Evolutionary conservation across 2,329 filamentous ascomycete genomes (phyloP).

Genomic region (Neonectria coccinea): DNA sequence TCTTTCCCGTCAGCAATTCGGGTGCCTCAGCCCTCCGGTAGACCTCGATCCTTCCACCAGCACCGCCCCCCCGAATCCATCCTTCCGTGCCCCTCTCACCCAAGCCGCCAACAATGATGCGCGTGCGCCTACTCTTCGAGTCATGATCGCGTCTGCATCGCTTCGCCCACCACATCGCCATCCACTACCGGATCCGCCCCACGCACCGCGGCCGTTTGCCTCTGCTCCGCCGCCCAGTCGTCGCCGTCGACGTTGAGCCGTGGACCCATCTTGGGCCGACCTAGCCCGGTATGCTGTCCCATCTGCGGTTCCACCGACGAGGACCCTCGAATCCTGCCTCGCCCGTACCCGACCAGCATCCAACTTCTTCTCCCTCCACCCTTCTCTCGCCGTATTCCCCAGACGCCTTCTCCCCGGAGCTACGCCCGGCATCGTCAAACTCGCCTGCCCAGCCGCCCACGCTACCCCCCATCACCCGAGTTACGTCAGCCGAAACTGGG

Average conservation of each 20-base stretch:
- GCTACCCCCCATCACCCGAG: constrained; percentile 63
- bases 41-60: constrained; percentile 9
- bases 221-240: constrained; percentile 33
- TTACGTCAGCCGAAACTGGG: constrained; percentile 57
- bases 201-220: constrained; percentile 32
- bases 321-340: constrained; percentile 67
- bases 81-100: constrained; percentile 17
- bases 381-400: constrained; percentile 57
- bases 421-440: constrained; percentile 50
- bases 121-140: constrained; percentile 41
- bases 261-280: constrained; percentile 34
- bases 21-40: neutral
- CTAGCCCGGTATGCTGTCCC: constrained; percentile 59
- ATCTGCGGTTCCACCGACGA: constrained; percentile 70
- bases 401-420: constrained; percentile 54
- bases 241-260: constrained; percentile 35
- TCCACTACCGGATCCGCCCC: constrained; percentile 37
- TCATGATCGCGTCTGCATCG: constrained; percentile 44
- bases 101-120: constrained; percentile 39
- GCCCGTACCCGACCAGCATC: constrained; percentile 62
- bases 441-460: constrained; percentile 58
- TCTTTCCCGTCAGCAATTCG: constrained; percentile 23
- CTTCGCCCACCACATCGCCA: constrained; percentile 36
- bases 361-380: constrained; percentile 52
- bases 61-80: constrained; percentile 29